Conservation (phyloP, 352 stramenopile species). For the Achlya hypogyna region DNA sequence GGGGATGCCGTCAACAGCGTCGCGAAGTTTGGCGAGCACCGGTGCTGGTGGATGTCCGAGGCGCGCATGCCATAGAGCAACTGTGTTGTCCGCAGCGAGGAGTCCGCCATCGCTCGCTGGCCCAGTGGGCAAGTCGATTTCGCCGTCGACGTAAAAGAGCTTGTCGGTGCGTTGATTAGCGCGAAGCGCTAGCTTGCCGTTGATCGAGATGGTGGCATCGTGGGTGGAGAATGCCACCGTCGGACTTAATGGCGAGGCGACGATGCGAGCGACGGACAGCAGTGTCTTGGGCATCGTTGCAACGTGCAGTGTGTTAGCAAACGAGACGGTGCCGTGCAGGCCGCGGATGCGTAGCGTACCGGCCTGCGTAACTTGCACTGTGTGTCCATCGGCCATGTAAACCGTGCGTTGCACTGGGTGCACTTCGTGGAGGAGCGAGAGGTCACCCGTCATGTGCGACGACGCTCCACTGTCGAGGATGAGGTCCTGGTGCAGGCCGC, state of each 20-base stretch:
- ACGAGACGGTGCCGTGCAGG: background rate
- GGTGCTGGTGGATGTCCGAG: too few relatives aligned
- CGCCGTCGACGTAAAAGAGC: background rate
- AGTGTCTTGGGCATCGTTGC: constrained; percentile 11
- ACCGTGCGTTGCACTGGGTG: background rate
- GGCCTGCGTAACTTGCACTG: constrained; percentile 9
- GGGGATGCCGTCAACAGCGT: too few relatives aligned
- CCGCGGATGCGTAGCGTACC: background rate
- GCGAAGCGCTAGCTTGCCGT: background rate
- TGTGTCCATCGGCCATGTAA: constrained; percentile 19
- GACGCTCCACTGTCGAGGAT: background rate
- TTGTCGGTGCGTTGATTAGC: background rate
- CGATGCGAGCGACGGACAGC: background rate
- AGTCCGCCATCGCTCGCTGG: background rate
- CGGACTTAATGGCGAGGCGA: background rate
- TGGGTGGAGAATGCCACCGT: background rate
- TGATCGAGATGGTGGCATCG: background rate
- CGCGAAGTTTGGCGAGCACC: too few relatives aligned
- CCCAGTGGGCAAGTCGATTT: background rate
- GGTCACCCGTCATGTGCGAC: background rate
- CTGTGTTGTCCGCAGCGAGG: background rate
- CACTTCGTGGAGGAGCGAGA: background rate
- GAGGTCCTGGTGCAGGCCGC: background rate
- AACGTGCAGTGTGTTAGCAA: constrained; percentile 23
- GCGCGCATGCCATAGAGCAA: too few relatives aligned